Percentiles rank a stretch among this genome's conserved stretches.
These are phyloP conservation scores for Chlorophyllum brunneum DNA, from an alignment of 768 basidiomycete genomes.

Conservation along the genomic window DNA sequence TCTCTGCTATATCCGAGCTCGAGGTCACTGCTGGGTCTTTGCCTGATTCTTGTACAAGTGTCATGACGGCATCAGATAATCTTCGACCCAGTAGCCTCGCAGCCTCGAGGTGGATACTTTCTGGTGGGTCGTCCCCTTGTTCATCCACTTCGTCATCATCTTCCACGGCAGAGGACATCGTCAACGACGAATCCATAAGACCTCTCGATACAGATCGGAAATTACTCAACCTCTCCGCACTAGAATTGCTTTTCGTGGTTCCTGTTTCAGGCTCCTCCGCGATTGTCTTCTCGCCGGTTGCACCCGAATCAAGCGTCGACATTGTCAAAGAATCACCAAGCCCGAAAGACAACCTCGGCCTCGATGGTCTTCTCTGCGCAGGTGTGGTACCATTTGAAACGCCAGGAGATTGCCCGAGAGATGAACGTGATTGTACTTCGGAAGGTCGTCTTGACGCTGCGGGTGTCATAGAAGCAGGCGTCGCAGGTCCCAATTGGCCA, in stretches of 20 bases:
- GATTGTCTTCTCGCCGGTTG: slow-evolving; percentile 14
- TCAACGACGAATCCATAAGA: slow-evolving; percentile 22
- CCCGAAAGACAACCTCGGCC: slow-evolving; percentile 3
- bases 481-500: slow-evolving; percentile 69
- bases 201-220: slow-evolving; percentile 1
- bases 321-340: slow-evolving; percentile 34
- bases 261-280: not conserved
- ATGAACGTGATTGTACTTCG: slow-evolving; percentile 6
- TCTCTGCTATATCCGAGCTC: not conserved
- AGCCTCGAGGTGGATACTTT: slow-evolving; percentile 23
- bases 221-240: not conserved
- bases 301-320: slow-evolving; percentile 29
- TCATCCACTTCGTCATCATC: slow-evolving; percentile 28
- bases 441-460: slow-evolving; percentile 36
- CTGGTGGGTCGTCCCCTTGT: slow-evolving; percentile 7
- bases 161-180: slow-evolving; percentile 52
- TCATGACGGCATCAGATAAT: slow-evolving; percentile 39
- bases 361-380: slow-evolving; percentile 9
- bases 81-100: slow-evolving; percentile 36
- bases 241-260: slow-evolving; percentile 9
- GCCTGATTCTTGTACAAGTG: slow-evolving; percentile 20
- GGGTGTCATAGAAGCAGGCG: slow-evolving; percentile 49
- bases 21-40: slow-evolving; percentile 2
- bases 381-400: not conserved
- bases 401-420: not conserved